These are phyloP conservation scores for Chlamydomonas reinhardtii DNA, from an alignment of 163 green algal species.

Conservation along the genomic window DNA sequence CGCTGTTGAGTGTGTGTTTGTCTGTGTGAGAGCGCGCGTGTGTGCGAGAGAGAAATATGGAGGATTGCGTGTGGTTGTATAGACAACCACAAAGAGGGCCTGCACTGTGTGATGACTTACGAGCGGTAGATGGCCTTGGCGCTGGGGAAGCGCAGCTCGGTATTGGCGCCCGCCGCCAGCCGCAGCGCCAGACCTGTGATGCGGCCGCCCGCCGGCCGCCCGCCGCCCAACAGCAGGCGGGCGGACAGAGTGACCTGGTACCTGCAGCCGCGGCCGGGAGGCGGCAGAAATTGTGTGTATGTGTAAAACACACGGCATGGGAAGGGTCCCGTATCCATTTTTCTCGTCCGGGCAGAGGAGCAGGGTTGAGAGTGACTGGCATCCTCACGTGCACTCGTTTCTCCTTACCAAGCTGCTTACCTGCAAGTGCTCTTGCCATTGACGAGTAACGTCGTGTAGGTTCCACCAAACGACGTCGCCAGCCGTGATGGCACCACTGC, in stretches of 20 bases:
- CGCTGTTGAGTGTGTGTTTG: too few species aligned
- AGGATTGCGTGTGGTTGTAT: too few species aligned
- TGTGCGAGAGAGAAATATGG: too few species aligned
- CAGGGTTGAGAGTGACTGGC: too few species aligned
- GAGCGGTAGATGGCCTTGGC: neutral
- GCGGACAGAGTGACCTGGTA: neutral
- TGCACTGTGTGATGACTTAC: neutral
- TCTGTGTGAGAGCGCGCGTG: too few species aligned
- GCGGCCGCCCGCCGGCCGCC: neutral
- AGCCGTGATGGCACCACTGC: neutral
- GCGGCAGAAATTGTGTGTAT: too few species aligned
- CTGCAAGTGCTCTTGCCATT: neutral
- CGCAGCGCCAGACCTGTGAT: neutral
- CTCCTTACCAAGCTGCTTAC: too few species aligned
- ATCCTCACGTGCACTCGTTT: too few species aligned
- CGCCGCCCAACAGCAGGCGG: neutral
- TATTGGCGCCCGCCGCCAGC: neutral
- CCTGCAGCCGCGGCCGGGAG: neutral
- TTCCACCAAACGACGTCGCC: neutral
- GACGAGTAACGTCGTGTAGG: neutral
- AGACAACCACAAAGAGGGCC: too few species aligned
- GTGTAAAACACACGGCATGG: too few species aligned
- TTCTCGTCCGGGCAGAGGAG: too few species aligned
- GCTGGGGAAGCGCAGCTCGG: neutral
- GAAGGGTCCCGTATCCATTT: too few species aligned